Percentiles rank a stretch among this genome's conserved stretches.
Conservation (phyloP, 768 basidiomycete species). For the Tephrocybe sp. region DNA sequence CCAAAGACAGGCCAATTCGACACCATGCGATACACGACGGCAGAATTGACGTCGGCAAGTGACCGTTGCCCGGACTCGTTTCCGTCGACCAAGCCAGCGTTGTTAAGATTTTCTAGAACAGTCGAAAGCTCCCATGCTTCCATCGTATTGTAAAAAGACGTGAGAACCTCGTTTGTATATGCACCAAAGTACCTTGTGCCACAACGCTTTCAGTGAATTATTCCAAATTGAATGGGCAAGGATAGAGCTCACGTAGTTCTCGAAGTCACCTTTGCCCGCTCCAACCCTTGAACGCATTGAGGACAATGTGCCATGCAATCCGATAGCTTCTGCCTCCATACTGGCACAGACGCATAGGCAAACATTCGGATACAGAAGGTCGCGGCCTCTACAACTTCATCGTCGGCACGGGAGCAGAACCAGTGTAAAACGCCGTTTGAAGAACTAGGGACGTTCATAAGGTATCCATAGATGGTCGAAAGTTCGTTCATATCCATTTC, state of each 20-base stretch:
- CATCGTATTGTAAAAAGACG: constrained; percentile 59
- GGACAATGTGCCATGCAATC: constrained; percentile 61
- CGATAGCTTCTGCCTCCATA: constrained; percentile 61
- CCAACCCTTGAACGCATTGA: constrained; percentile 66
- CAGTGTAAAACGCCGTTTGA: constrained; percentile 58
- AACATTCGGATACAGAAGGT: constrained; percentile 80
- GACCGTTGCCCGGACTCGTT: constrained; percentile 18
- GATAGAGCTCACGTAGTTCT: constrained; percentile 61
- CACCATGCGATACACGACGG: constrained; percentile 58
- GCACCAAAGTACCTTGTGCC: constrained; percentile 68
- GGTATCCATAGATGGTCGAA: constrained; percentile 45
- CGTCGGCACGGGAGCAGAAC: constrained; percentile 70
- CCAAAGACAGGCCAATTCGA: constrained; percentile 58
- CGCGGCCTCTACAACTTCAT: constrained; percentile 61
- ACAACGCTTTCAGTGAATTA: constrained; percentile 1
- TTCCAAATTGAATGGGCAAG: neutral
- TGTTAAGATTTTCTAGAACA: constrained; percentile 46
- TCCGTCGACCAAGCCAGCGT: constrained; percentile 22
- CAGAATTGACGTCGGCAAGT: constrained; percentile 44
- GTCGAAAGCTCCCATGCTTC: constrained; percentile 62
- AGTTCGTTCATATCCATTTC: constrained; percentile 48
- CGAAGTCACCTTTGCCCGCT: constrained; percentile 61
- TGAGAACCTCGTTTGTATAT: constrained; percentile 48
- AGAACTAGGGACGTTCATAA: constrained; percentile 44
- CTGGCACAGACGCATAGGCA: constrained; percentile 68